These are phyloP conservation scores for Fusarium sp. DNA, from an alignment of 2,329 filamentous ascomycete species.

Conservation along the genomic window DNA sequence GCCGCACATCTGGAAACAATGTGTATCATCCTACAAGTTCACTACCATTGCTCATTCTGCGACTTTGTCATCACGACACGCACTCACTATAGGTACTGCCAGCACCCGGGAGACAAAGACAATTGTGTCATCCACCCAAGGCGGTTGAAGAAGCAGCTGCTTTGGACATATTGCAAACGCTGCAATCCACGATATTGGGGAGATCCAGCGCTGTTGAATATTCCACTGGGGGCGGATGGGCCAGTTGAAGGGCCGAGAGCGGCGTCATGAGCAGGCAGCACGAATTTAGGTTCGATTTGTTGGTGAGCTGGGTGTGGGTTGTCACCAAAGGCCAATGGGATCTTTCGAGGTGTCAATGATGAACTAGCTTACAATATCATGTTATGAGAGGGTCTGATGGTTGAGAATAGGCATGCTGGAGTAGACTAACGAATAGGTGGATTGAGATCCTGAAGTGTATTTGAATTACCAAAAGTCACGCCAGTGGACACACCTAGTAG, in stretches of 20 bases:
- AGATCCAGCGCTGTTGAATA: background rate
- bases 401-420: background rate
- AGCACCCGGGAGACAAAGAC: background rate
- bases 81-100: background rate
- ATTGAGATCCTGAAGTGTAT: background rate
- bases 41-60: conserved; percentile 8
- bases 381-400: background rate
- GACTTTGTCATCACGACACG: conserved; percentile 2
- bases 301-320: background rate
- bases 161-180: conserved; percentile 5
- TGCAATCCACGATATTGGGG: conserved; percentile 3
- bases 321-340: rapidly evolving
- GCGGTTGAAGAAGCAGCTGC: background rate
- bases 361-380: background rate
- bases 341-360: background rate
- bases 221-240: background rate
- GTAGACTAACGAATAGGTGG: background rate
- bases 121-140: background rate
- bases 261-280: background rate
- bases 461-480: background rate
- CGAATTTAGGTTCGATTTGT: background rate
- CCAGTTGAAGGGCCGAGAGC: background rate
- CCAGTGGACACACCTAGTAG: background rate
- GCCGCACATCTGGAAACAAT: background rate
- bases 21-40: conserved; percentile 5